Percentiles rank a stretch among this genome's conserved stretches.
Evolutionary conservation across 1,284 basidiomycete genomes (phyloP).

Genomic region (Phlebopus sp.): DNA sequence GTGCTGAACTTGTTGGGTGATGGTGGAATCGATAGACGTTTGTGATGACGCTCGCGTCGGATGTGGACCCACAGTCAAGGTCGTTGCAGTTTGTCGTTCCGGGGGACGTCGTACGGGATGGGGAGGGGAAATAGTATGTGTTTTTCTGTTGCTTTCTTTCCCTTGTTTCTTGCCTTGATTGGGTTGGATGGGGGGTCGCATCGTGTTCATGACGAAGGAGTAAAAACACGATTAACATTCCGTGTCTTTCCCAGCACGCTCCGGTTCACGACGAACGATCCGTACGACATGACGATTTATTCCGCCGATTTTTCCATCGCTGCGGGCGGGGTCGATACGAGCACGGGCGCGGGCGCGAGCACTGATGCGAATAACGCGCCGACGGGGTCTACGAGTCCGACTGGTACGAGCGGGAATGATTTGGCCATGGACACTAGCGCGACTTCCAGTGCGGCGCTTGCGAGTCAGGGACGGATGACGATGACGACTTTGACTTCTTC

Average conservation of each 20-base stretch:
- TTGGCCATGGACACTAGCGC: too few relatives aligned
- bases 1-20: too few relatives aligned
- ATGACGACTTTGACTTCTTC: background rate
- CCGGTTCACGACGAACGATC: conserved; percentile 28
- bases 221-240: too few relatives aligned
- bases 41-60: conserved; percentile 33
- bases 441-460: too few relatives aligned
- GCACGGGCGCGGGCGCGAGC: background rate
- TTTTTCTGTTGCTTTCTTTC: background rate
- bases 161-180: background rate
- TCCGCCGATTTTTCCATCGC: conserved; percentile 39
- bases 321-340: background rate
- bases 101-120: conserved; percentile 7
- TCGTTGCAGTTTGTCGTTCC: conserved; percentile 28
- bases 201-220: too few relatives aligned
- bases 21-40: conserved; percentile 25
- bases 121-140: conserved; percentile 20
- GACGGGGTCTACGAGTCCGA: too few relatives aligned
- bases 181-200: too few relatives aligned
- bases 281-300: conserved; percentile 27
- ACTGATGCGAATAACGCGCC: background rate
- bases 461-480: too few relatives aligned
- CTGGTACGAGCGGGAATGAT: too few relatives aligned
- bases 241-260: conserved; percentile 26
- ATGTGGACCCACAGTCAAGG: conserved; percentile 33